A percentile compares a stretch with the other conserved stretches of the same genome.
Conservation (phyloP, 1,284 basidiomycete genomes). For the Ceratobasidium sp. region DNA sequence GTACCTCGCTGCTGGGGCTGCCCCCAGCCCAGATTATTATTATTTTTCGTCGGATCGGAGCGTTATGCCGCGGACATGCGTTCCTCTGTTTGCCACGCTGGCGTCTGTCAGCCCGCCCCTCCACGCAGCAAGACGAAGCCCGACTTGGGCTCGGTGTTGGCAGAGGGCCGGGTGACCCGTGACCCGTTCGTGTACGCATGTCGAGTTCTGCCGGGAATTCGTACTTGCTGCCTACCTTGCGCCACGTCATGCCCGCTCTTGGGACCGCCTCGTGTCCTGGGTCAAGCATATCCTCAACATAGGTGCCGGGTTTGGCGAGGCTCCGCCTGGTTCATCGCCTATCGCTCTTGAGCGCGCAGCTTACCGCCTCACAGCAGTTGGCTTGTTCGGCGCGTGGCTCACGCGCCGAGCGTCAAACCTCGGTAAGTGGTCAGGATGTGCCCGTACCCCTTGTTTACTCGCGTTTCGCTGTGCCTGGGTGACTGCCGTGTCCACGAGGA, state of each 20-base stretch:
- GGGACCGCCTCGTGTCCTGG: constrained; percentile 20
- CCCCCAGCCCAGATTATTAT: constrained; percentile 12
- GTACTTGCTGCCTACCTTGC: constrained; percentile 4
- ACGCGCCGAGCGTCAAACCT: no score
- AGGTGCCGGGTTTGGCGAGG: not conserved
- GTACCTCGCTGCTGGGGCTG: constrained; percentile 12
- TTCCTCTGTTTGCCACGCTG: constrained; percentile 31
- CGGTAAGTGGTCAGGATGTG: no score
- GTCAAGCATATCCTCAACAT: constrained; percentile 24
- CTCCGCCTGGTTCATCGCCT: constrained; percentile 25
- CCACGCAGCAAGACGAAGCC: constrained; percentile 16
- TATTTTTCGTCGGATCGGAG: constrained; percentile 30
- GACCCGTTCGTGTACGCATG: not conserved
- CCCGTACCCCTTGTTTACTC: no score
- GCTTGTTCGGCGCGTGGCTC: no score
- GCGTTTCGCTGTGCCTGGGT: no score
- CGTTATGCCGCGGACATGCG: constrained; percentile 37
- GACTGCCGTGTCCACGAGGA: no score
- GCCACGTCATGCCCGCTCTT: constrained; percentile 23
- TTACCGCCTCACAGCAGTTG: no score
- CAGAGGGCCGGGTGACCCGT: not conserved
- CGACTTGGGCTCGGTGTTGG: constrained; percentile 20
- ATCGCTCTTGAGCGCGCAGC: not conserved
- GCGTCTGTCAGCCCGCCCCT: constrained; percentile 9
- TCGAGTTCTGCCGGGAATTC: not conserved